These are phyloP conservation scores for Heliamphora pulchella DNA, from an alignment of 179 eudicot species.

Conservation along the genomic window DNA sequence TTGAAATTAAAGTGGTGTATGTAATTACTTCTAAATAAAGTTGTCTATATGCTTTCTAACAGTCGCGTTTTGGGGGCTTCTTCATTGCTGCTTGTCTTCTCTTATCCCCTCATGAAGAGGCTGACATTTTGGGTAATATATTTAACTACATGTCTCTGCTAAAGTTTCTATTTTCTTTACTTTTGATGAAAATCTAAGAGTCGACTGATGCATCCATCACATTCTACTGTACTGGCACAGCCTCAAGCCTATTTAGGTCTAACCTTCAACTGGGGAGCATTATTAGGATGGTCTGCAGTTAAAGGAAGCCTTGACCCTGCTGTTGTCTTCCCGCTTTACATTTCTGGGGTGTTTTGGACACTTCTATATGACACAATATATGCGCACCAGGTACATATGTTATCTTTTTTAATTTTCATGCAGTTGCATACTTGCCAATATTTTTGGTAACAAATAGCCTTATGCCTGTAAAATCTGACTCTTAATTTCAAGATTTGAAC, in stretches of 20 bases:
- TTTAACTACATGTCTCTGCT: constrained; percentile 1
- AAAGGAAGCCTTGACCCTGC: constrained; percentile 77
- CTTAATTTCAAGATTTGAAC: background rate
- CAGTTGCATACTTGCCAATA: background rate
- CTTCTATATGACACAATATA: constrained; percentile 93
- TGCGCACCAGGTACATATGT: constrained; percentile 78
- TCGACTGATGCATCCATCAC: constrained; percentile 19
- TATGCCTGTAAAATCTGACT: background rate
- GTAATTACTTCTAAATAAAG: background rate
- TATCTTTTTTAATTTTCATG: background rate
- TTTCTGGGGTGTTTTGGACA: constrained; percentile 94
- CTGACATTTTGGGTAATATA: constrained; percentile 81
- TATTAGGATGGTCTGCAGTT: constrained; percentile 94
- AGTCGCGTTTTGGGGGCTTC: constrained; percentile 87
- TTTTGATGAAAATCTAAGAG: background rate
- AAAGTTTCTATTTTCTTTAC: background rate
- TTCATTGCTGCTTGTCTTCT: constrained; percentile 81
- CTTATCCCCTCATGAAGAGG: constrained; percentile 98
- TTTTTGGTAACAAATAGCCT: background rate
- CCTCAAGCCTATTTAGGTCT: constrained; percentile 97
- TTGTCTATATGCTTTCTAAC: constrained; percentile 23
- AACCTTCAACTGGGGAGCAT: constrained; percentile 98
- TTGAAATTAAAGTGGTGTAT: background rate
- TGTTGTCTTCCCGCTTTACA: constrained; percentile 72
- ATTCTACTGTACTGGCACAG: constrained; percentile 36